Conservation (phyloP, 75 land plant genomes). For the Pinus tabuliformis region DNA sequence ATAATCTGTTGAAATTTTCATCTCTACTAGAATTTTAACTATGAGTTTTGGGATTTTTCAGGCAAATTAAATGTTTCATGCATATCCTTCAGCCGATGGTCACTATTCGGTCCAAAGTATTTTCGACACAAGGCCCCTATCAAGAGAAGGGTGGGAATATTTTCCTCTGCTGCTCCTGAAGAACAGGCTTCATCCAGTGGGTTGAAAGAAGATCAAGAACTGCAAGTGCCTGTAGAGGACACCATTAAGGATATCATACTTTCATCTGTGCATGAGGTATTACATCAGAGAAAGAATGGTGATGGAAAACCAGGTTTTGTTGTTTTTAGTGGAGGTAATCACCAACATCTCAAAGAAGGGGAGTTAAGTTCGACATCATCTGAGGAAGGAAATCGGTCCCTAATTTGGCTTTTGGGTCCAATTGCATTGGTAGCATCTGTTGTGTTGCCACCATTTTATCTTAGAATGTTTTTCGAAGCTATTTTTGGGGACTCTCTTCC, state of each 20-base stretch:
- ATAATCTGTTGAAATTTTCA: no score
- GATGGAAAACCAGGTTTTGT: constrained; percentile 49
- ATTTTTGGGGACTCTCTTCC: constrained; percentile 48
- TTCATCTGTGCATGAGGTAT: not conserved
- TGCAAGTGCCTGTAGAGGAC: not conserved
- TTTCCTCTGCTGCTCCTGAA: not conserved
- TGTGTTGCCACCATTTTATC: constrained; percentile 64
- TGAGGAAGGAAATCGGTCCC: constrained; percentile 33
- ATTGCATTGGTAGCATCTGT: constrained; percentile 64
- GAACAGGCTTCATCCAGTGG: not conserved
- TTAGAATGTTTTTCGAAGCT: constrained; percentile 44
- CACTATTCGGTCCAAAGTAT: not conserved
- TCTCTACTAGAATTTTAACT: no score
- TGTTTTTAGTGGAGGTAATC: constrained; percentile 38
- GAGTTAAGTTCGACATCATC: constrained; percentile 31
- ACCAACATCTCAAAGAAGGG: constrained; percentile 32
- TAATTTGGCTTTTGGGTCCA: constrained; percentile 75
- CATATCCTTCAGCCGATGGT: not conserved
- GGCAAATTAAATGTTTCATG: not conserved
- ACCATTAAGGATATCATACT: not conserved
- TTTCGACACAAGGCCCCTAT: not conserved
- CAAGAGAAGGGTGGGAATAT: constrained; percentile 3
- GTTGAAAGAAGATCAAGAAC: constrained; percentile 1
- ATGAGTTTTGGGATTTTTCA: no score
- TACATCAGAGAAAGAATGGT: not conserved